These are phyloP conservation scores for Monosporozyma siamensis DNA, from an alignment of 805 yeast genomes.

Conservation along the genomic window DNA sequence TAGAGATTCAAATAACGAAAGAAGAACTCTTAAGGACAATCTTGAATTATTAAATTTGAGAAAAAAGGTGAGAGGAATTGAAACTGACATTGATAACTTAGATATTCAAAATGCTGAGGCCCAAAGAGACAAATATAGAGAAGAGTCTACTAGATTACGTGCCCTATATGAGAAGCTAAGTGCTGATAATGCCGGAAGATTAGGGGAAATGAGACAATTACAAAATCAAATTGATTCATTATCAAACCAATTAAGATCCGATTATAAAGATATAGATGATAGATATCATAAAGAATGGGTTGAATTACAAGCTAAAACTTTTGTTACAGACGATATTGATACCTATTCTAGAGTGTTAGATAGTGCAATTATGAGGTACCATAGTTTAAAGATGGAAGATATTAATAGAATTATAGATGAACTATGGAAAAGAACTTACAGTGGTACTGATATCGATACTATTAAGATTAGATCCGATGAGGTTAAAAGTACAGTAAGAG, in stretches of 20 bases:
- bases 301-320: slow-evolving; percentile 61
- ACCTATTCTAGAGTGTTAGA: slow-evolving; percentile 82
- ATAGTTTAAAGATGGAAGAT: slow-evolving; percentile 83
- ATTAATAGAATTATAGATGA: slow-evolving; percentile 83
- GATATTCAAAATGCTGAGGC: slow-evolving; percentile 51
- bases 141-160: slow-evolving; percentile 42
- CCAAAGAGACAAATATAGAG: slow-evolving; percentile 52
- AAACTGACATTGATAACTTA: slow-evolving; percentile 35
- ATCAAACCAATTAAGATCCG: slow-evolving; percentile 53
- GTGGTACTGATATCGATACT: slow-evolving; percentile 91
- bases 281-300: slow-evolving; percentile 63
- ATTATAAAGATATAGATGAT: slow-evolving; percentile 58
- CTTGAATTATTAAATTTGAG: slow-evolving; percentile 45
- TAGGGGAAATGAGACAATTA: slow-evolving; percentile 81
- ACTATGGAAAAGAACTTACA: slow-evolving; percentile 87
- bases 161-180: slow-evolving; percentile 45
- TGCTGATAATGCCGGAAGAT: slow-evolving; percentile 59
- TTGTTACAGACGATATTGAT: slow-evolving; percentile 71
- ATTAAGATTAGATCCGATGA: slow-evolving; percentile 80
- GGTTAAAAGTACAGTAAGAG: slow-evolving; percentile 31
- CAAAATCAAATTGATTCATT: slow-evolving; percentile 56
- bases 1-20: slow-evolving; percentile 49
- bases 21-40: slow-evolving; percentile 56
- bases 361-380: slow-evolving; percentile 87
- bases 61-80: slow-evolving; percentile 31